phyloP scores from a whole-genome alignment of 2,329 filamentous ascomycete species.

The Colletotrichum horii region DNA sequence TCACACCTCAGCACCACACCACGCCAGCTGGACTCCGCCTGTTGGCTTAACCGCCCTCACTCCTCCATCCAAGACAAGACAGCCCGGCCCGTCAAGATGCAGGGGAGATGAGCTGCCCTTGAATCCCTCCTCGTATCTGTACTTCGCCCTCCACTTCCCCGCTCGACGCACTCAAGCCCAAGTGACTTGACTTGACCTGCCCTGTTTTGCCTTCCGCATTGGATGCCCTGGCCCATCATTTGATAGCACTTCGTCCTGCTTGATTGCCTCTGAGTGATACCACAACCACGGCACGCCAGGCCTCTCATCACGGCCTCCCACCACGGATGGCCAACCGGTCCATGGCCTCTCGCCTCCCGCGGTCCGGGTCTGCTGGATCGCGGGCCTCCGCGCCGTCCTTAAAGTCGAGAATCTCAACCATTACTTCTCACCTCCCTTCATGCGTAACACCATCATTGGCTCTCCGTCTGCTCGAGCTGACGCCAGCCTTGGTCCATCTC shows the following conservation, averaged over 20 bases:
- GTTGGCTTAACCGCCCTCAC: slow-evolving; percentile 10
- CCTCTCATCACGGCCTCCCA: neutral
- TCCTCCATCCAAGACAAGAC: neutral
- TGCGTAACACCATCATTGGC: neutral
- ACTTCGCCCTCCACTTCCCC: neutral
- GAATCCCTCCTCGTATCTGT: slow-evolving; percentile 1
- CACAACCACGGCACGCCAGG: slow-evolving; percentile 12
- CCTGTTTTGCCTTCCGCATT: neutral
- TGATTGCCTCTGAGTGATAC: neutral
- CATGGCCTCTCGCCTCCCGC: neutral
- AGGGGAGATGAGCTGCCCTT: neutral
- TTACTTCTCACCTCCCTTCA: neutral
- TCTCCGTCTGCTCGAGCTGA: neutral
- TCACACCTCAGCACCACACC: neutral
- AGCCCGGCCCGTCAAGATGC: neutral
- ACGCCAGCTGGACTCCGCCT: neutral
- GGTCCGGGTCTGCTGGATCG: neutral
- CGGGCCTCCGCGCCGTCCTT: slow-evolving; percentile 5
- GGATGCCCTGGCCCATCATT: neutral
- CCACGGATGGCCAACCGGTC: slow-evolving; percentile 6
- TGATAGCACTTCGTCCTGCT: neutral
- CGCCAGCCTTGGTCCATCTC: neutral
- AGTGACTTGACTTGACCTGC: neutral
- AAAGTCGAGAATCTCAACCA: neutral
- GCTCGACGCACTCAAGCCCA: neutral